These are phyloP conservation scores for Mycosphaerella arachidis DNA, from an alignment of 2,329 filamentous ascomycete species.

Conservation along the genomic window DNA sequence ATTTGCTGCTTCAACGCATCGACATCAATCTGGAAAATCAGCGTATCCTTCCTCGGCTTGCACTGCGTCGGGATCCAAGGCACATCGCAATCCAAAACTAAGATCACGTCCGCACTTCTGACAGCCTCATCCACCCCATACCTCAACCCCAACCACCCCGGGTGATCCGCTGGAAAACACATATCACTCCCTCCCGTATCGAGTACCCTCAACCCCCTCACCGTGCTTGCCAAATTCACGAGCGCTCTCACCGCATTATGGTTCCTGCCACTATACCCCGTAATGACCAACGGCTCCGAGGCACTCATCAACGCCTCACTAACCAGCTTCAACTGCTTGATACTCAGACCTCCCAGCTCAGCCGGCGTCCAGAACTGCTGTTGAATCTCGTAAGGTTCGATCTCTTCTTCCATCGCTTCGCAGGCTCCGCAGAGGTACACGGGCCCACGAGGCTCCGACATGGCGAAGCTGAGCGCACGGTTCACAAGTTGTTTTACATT, in stretches of 20 bases:
- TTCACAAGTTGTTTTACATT: constrained; percentile 90
- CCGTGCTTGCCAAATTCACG: constrained; percentile 61
- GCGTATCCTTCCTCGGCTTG: constrained; percentile 52
- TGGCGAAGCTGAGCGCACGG: constrained; percentile 76
- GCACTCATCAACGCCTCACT: constrained; percentile 60
- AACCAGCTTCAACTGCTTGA: constrained; percentile 54
- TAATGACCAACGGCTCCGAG: constrained; percentile 63
- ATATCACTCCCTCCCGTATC: constrained; percentile 76
- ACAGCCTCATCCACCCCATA: constrained; percentile 72
- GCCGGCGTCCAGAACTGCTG: constrained; percentile 68
- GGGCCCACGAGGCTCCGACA: constrained; percentile 69
- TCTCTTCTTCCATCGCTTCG: constrained; percentile 82
- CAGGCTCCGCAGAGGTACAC: constrained; percentile 74
- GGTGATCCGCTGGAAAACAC: constrained; percentile 71
- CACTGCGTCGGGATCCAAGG: constrained; percentile 85
- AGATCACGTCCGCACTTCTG: constrained; percentile 72
- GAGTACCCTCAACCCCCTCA: constrained; percentile 66
- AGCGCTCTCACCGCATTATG: constrained; percentile 58
- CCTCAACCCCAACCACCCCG: constrained; percentile 56
- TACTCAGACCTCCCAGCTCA: constrained; percentile 59
- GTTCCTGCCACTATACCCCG: constrained; percentile 68
- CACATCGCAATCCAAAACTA: constrained; percentile 85
- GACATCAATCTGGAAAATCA: constrained; percentile 61
- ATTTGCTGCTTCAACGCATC: constrained; percentile 63
- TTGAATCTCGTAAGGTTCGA: constrained; percentile 65